Evolutionary conservation across 108 stramenopile genomes (phyloP), one percentile per base, ranked within the genome.

Genomic region (Cyclotella sp.): DNA sequence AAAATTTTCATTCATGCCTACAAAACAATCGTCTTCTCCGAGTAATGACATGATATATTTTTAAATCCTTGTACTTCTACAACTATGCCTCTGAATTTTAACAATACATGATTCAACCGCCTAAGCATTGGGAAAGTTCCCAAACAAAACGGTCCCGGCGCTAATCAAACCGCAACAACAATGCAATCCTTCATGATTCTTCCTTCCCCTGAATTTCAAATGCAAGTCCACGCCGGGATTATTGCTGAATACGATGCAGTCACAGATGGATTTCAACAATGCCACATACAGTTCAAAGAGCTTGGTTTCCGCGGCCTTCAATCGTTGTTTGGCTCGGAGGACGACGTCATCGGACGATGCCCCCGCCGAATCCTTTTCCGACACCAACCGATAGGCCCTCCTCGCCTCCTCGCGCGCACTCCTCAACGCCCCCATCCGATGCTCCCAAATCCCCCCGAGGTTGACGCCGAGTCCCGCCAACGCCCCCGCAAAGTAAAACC

Each of bases 241-340:
- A 85, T 95, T 95, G 55, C 91, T 90, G 65, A 95, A 95, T 5
- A 93, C 92, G 12, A 84, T 74, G 39, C 91, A 78, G 42, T 95
- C 95, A 58, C 88, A 88, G 14, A 79, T 79, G 54, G 88, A 90
- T 84, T 91, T 92, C 19, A 91, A 49, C 64, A 94, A 57, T 42
- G 86, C 77, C 57, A 91, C 43, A 42, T 88, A 86, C 9, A 91
- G 63, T 22, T 77, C 78, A 76, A 90, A 90, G 22, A 89, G 83
- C 59, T 89, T 88, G 34, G 78, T 76, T 76, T 77, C 75, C 59
- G 73, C 72, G 30, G 53, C 49, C 64, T 85, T 58, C 61, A 81
- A 34, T 34, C 44, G 63, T 16, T 44, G 40, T 21, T 64, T 64
- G 11, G 63, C 63, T 4, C 21, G 42, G 42, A 4, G 12, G 41